These are phyloP conservation scores for Rhizopogon salebrosus DNA, from an alignment of 768 basidiomycete genomes.

Conservation along the genomic window DNA sequence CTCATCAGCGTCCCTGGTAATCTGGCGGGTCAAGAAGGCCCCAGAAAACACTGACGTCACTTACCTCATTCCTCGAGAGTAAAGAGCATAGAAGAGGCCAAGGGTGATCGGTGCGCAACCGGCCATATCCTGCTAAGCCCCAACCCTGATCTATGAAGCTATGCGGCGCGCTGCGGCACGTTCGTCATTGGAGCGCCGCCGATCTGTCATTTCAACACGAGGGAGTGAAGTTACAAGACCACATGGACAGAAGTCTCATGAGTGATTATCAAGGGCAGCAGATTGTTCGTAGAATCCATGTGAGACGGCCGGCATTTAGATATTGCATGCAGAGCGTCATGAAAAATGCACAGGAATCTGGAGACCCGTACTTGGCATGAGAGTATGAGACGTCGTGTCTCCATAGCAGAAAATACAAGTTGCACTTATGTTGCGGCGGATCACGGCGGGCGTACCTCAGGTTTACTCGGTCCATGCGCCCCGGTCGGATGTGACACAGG, in stretches of 20 bases:
- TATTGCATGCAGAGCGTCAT: slow-evolving; percentile 14
- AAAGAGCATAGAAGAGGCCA: background rate
- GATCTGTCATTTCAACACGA: slow-evolving; percentile 13
- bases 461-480: background rate
- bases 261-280: slow-evolving; percentile 8
- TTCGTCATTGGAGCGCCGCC: slow-evolving; percentile 14
- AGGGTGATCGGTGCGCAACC: slow-evolving; percentile 1
- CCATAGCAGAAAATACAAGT: background rate
- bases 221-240: slow-evolving; percentile 23
- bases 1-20: background rate
- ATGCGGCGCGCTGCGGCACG: slow-evolving; percentile 8
- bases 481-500: background rate
- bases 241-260: slow-evolving; percentile 21
- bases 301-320: slow-evolving; percentile 9
- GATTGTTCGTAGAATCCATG: slow-evolving; percentile 5
- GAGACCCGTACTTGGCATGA: background rate
- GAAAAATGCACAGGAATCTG: slow-evolving; percentile 6
- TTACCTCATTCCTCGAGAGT: background rate
- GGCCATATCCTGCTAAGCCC: background rate
- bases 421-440: background rate
- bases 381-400: background rate
- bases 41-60: background rate
- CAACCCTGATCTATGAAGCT: background rate
- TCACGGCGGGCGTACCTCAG: background rate
- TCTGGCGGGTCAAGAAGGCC: background rate